Base-by-base conservation (phyloP, 2,329 filamentous ascomycete genomes). In the Aspergillus chevalieri region DNA sequence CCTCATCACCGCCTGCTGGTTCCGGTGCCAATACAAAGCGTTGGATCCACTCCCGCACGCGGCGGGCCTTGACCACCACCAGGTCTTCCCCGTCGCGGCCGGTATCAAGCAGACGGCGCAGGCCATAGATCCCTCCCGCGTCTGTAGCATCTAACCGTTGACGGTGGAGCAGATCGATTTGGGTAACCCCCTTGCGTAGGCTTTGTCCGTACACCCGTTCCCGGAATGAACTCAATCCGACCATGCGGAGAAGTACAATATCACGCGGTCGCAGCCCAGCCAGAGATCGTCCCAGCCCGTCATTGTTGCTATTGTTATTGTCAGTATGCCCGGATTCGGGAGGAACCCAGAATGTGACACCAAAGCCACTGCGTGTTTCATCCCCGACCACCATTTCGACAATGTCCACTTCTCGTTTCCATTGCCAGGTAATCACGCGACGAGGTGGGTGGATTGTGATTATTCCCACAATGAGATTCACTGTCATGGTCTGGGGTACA, bases 201-300 rank as follows among this genome's bases (percentile, higher is more conserved):
- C 86, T 93, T 65, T 94, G 87, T 0, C 92, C 91, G 59, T 93
- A 90, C 0, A 96, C 91, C 58, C 80, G 84, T 43, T 82, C 81
- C 46, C 79, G 79, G 65, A 92, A 97, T 3, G 82, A 81, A 47
- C 82, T 82, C 46, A 97, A 74, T 1, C 86, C 89, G 6, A 95
- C 83, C 59, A 92, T 90, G 49, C 84, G 83, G 51, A 95, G 65
- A 12, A 95, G 75, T 4, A 97, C 75, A 1, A 95, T 80, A 62
- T 97, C 89, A 58, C 86, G 85, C 0, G 82, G 72, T 43, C 84
- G 77, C 28, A 95, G 70, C 0, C 63, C 68, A 1, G 71, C 65
- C 51, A 73, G 66, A 38, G 59, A 73, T 55, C 63, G 58, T 8
- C 72, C 63, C 21, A 81, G 68, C 28, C 57, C 61, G 50, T 62